Conservation (phyloP, 768 basidiomycete species). For the Agaricus subrufescens region DNA sequence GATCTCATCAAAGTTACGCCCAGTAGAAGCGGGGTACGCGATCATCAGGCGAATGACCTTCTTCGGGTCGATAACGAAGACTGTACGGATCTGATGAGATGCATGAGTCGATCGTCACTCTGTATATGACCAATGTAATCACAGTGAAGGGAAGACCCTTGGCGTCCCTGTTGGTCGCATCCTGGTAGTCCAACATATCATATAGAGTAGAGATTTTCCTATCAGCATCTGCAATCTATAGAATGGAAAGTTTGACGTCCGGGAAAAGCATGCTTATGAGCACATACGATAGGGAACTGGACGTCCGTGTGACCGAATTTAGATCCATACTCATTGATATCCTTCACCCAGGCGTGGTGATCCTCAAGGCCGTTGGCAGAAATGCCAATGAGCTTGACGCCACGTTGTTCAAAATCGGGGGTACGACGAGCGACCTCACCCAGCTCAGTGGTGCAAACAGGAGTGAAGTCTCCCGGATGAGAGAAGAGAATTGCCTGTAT, state of each 20-base stretch:
- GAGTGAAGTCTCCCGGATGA: conserved; percentile 91
- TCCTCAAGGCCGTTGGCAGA: conserved; percentile 86
- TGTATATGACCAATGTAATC: conserved; percentile 14
- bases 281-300: conserved; percentile 87
- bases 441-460: conserved; percentile 95
- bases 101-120: conserved; percentile 6
- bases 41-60: conserved; percentile 89
- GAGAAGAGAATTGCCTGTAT: conserved; percentile 83
- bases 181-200: conserved; percentile 96
- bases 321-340: conserved; percentile 78
- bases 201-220: conserved; percentile 82
- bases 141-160: conserved; percentile 95
- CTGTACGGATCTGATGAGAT: conserved; percentile 73
- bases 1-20: conserved; percentile 81
- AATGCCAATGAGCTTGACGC: conserved; percentile 91
- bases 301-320: conserved; percentile 69
- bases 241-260: not conserved
- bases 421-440: conserved; percentile 90
- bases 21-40: conserved; percentile 93
- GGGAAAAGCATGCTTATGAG: not conserved
- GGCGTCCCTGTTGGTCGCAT: conserved; percentile 80
- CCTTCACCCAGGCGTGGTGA: conserved; percentile 85
- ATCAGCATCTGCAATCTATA: conserved; percentile 87
- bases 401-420: conserved; percentile 79
- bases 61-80: conserved; percentile 97